Evolutionary conservation across 495 filamentous ascomycete species (phyloP).

Genomic region (Pyronema omphalodes): DNA sequence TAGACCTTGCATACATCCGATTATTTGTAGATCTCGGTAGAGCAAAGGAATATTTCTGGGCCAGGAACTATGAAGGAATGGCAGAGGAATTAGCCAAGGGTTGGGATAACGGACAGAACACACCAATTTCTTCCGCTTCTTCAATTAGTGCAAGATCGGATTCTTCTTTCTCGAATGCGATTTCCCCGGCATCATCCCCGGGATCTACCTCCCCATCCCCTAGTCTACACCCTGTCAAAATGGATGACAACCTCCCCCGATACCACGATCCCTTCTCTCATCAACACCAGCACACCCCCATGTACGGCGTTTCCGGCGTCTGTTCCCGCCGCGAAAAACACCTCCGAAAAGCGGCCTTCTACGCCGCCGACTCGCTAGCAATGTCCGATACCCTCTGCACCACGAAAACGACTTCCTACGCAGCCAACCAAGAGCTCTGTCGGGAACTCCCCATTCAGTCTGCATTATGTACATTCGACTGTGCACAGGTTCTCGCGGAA

Average conservation of each 20-base stretch:
- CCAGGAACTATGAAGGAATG: conserved; percentile 83
- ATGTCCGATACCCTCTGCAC: conserved; percentile 79
- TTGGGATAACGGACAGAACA: conserved; percentile 23
- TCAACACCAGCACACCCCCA: conserved; percentile 29
- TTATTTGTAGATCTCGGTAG: conserved; percentile 83
- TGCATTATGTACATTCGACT: conserved; percentile 86
- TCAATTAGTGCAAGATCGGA: conserved; percentile 34
- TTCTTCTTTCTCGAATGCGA: conserved; percentile 29
- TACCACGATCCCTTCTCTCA: conserved; percentile 5
- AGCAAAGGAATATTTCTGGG: conserved; percentile 88
- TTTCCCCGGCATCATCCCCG: conserved; percentile 37
- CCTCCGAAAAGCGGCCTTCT: conserved; percentile 82
- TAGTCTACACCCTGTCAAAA: conserved; percentile 20
- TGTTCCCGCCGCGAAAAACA: conserved; percentile 62
- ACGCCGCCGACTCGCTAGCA: conserved; percentile 77
- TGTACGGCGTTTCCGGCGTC: conserved; percentile 9
- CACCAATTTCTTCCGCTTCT: conserved; percentile 28
- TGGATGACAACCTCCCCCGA: conserved; percentile 12
- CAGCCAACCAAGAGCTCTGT: conserved; percentile 71
- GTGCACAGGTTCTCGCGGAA: conserved; percentile 89
- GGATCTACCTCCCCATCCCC: conserved; percentile 35
- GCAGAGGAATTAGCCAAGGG: conserved; percentile 75
- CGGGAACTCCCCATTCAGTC: conserved; percentile 86
- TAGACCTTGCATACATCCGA: conserved; percentile 85
- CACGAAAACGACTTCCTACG: conserved; percentile 53